Evolutionary conservation across 371 early-diverging fungal species (phyloP), one percentile per base, ranked within the genome.

Genomic region (Blyttiomyces sp.): DNA sequence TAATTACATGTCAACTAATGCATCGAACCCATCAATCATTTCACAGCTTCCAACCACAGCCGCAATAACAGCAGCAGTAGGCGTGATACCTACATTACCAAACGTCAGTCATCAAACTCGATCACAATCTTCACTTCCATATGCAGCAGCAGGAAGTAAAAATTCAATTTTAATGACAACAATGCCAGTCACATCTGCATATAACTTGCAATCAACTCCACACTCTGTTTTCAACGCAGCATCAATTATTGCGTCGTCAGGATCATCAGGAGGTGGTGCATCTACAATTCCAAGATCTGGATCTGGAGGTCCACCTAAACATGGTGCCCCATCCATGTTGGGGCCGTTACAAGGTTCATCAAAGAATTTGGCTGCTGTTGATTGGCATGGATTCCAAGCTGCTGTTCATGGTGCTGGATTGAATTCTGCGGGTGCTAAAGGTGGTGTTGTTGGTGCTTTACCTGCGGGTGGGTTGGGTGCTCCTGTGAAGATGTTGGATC

Each of bases 381-480:
- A 49, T 11, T 59, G 59, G 51, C 51, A 59, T 17, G 50, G 59
- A 36, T 50, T 50, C 39, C 59, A 50, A 51, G 30, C 30, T 31
- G 35, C 43, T 34, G 30, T 19, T 19, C 24, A 33, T 19, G 56
- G 56, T n/a, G 56, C 28, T 11, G 42, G 28, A 9, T n/a, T n/a
- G n/a, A n/a, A n/a, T n/a, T n/a, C n/a, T n/a, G n/a, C n/a, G n/a
- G n/a, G n/a, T n/a, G 26, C 24, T 42, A 30, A 33, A n/a, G 31
- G 21, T 16, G 43, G 34, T 16, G 34, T 43, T 19, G 21, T 54
- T 53, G 30, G 9, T 34, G 53, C 46, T 23, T n/a, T n/a, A 27
- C 24, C 54, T 27, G 54, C 13, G 16, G 51, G 44, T 44, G 61
- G 55, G 19, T 39, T 49, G 30, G 55, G 49, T 34, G 26, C n/a